Conservation (phyloP, 805 yeast species). For the Monosporozyma solicola region DNA sequence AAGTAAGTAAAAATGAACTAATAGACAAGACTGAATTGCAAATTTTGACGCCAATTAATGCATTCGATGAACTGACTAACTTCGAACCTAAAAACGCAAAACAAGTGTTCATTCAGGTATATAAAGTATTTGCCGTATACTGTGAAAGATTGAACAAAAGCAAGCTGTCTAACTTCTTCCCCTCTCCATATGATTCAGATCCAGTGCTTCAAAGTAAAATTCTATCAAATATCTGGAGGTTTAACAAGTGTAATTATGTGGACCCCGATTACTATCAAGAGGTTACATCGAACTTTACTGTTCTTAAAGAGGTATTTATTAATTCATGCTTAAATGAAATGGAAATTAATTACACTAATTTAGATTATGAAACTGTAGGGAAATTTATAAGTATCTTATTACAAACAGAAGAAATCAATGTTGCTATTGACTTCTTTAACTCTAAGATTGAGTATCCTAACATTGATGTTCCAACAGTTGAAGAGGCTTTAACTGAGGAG, state of each 20-base stretch:
- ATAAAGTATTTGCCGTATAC: slow-evolving; percentile 14
- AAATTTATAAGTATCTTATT: slow-evolving; percentile 28
- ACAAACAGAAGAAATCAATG: slow-evolving; percentile 32
- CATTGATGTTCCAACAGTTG: background rate
- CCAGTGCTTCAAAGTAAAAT: slow-evolving; percentile 23
- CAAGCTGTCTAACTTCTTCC: slow-evolving; percentile 20
- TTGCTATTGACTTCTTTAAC: slow-evolving; percentile 34
- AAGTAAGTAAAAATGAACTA: slow-evolving; percentile 1
- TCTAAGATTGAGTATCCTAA: slow-evolving; percentile 28
- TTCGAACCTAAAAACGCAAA: slow-evolving; percentile 12
- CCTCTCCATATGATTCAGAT: slow-evolving; percentile 16
- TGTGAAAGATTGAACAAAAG: slow-evolving; percentile 18
- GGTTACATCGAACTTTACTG: slow-evolving; percentile 15
- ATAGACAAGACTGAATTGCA: slow-evolving; percentile 3
- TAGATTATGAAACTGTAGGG: slow-evolving; percentile 34
- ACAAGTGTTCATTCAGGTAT: slow-evolving; percentile 10
- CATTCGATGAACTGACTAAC: slow-evolving; percentile 14
- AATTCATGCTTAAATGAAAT: slow-evolving; percentile 62
- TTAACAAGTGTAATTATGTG: slow-evolving; percentile 15
- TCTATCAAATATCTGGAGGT: slow-evolving; percentile 14
- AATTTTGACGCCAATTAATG: slow-evolving; percentile 7
- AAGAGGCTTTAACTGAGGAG: slow-evolving; percentile 7
- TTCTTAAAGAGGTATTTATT: slow-evolving; percentile 50
- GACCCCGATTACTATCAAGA: slow-evolving; percentile 13
- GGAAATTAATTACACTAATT: slow-evolving; percentile 44